Evolutionary conservation across 345 rosid genomes (phyloP).

Genomic region (Aquilaria sinensis): DNA sequence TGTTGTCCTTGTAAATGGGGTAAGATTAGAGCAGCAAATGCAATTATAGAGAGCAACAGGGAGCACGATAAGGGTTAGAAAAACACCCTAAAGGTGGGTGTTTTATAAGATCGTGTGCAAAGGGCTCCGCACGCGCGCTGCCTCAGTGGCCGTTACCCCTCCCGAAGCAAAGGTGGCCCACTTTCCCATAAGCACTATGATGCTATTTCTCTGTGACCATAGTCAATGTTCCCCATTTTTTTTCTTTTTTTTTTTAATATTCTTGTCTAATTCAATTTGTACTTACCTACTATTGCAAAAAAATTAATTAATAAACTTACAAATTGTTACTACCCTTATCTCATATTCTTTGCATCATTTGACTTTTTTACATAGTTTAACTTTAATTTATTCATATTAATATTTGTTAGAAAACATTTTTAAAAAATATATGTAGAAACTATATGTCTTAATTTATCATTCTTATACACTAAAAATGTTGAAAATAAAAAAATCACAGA

Average conservation of each 20-base stretch:
- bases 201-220: slow-evolving; percentile 6
- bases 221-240: slow-evolving; percentile 10
- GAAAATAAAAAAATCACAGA: no score
- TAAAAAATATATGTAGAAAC: no score
- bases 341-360: no score
- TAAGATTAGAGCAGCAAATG: not conserved
- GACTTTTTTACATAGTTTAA: no score
- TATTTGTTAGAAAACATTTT: no score
- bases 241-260: not conserved
- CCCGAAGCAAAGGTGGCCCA: not conserved
- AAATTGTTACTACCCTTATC: no score
- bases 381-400: no score
- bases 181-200: not conserved
- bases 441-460: no score
- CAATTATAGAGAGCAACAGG: not conserved
- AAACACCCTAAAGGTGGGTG: not conserved
- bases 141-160: not conserved
- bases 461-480: no score
- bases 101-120: slow-evolving; percentile 40
- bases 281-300: no score
- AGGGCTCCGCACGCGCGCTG: slow-evolving; percentile 50
- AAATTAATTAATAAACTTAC: no score
- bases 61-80: not conserved
- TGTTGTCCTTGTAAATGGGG: slow-evolving; percentile 21
- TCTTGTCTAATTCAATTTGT: no score